Conservation (phyloP, 1,284 basidiomycete genomes). For the Trichosporon asahii region DNA sequence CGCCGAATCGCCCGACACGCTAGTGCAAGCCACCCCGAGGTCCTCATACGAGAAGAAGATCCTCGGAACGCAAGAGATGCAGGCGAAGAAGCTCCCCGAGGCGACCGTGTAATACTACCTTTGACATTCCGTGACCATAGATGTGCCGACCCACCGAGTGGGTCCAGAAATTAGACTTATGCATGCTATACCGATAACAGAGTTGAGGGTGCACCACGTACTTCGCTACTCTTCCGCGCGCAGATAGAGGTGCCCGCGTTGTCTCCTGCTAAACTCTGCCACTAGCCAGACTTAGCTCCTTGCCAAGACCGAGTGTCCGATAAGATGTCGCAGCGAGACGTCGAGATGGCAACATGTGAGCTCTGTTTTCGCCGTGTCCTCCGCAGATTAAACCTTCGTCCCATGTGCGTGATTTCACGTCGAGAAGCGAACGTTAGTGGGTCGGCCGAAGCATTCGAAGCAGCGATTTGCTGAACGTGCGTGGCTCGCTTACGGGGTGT, state of each 20-base stretch:
- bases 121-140: not conserved
- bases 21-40: not conserved
- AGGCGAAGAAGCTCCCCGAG: not conserved
- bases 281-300: not conserved
- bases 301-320: not conserved
- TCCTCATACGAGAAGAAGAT: not conserved
- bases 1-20: conserved; percentile 3
- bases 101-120: not conserved
- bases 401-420: not conserved
- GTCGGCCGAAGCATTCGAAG: not conserved
- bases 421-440: not conserved
- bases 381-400: not conserved
- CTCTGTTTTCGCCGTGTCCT: no score
- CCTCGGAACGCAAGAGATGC: not conserved
- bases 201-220: not conserved
- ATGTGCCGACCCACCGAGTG: not conserved
- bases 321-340: not conserved
- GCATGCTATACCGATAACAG: not conserved
- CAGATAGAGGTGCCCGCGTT: not conserved
- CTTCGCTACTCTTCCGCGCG: not conserved
- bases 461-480: not conserved
- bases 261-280: not conserved
- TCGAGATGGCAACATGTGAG: not conserved
- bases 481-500: not conserved
- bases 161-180: not conserved